Percentiles rank a stretch among this genome's conserved stretches.
phyloP scores from a whole-genome alignment of 2,329 filamentous ascomycete genomes.

The Rhynchosporium graminicola region DNA sequence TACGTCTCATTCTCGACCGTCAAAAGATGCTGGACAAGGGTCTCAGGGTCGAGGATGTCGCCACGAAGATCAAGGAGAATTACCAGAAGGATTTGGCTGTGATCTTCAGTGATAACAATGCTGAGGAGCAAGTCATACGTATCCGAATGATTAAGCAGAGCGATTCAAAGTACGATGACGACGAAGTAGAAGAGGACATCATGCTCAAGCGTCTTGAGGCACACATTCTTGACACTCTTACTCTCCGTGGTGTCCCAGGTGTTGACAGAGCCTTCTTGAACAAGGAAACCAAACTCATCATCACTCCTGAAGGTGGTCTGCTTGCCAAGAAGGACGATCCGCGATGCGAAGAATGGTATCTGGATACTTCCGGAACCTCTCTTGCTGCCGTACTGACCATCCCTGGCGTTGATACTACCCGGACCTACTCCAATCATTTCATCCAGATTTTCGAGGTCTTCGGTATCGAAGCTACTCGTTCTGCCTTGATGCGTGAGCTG shows the following conservation, averaged over 20 bases:
- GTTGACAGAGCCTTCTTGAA: constrained; percentile 94
- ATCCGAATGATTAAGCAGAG: constrained; percentile 75
- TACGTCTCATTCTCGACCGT: constrained; percentile 89
- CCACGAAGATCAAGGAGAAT: constrained; percentile 82
- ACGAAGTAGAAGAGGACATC: constrained; percentile 79
- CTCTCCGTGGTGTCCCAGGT: constrained; percentile 84
- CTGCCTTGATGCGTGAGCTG: constrained; percentile 83
- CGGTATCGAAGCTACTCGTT: constrained; percentile 91
- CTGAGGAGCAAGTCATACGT: constrained; percentile 91
- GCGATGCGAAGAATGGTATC: constrained; percentile 86
- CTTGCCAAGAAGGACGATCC: constrained; percentile 72
- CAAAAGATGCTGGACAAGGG: constrained; percentile 95
- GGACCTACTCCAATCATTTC: constrained; percentile 94
- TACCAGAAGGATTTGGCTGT: constrained; percentile 85
- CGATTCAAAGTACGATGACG: constrained; percentile 73
- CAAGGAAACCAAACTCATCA: constrained; percentile 69
- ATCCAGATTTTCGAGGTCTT: constrained; percentile 94
- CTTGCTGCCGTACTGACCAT: constrained; percentile 82
- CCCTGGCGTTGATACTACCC: constrained; percentile 80
- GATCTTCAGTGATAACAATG: constrained; percentile 98
- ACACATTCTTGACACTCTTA: constrained; percentile 87
- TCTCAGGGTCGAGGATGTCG: constrained; percentile 88
- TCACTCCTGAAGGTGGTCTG: constrained; percentile 69
- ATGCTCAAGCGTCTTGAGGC: constrained; percentile 91
- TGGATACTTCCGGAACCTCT: constrained; percentile 91